Evolutionary conservation across 2,329 filamentous ascomycete species (phyloP), one percentile per base, ranked within the genome.

Genomic region (Beauveria pseudobassiana): DNA sequence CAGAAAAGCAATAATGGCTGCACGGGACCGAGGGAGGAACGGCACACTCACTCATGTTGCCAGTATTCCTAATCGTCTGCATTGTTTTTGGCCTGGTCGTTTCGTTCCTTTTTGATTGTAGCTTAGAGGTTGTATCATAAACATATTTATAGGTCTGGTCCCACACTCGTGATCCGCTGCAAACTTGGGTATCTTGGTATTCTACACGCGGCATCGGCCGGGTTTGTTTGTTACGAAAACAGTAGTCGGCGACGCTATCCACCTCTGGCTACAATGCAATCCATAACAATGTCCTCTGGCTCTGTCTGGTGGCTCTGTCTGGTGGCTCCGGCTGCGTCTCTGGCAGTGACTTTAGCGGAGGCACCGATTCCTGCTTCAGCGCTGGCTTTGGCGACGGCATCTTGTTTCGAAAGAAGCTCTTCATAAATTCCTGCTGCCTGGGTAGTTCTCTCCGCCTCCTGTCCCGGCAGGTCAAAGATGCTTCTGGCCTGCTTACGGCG

Each of bases 401-500:
- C 55, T 65, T 70, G 64, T 71, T 74, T 49, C 68, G 69, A 26
- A 79, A 63, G 63, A 80, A 84, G 9, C 69, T 78, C 62, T 76
- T 76, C 77, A 85, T 83, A 59, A 78, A 82, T 59, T 73, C 72
- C 69, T 77, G 78, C 72, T 80, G 81, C 66, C 70, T 76, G 30
- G 76, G 76, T 66, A 74, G 68, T 55, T 74, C 69, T 26, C 20
- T 48, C 28, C 8, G 75, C 57, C 78, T 62, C 70, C 65, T 63
- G 72, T 53, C 63, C 64, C 4, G 63, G 68, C 4, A 74, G 26
- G 30, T 80, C 79, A 65, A 82, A 84, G 5, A 84, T 78, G 65
- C 76, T 81, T 63, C 77, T 78, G 68, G 81, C 84, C 12, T 78
- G 78, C 55, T 77, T 80, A 51, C 78, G 80, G 66, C 82, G 83